Conservation (phyloP, 2,329 filamentous ascomycete species). For the Lasiodiplodia sp. region DNA sequence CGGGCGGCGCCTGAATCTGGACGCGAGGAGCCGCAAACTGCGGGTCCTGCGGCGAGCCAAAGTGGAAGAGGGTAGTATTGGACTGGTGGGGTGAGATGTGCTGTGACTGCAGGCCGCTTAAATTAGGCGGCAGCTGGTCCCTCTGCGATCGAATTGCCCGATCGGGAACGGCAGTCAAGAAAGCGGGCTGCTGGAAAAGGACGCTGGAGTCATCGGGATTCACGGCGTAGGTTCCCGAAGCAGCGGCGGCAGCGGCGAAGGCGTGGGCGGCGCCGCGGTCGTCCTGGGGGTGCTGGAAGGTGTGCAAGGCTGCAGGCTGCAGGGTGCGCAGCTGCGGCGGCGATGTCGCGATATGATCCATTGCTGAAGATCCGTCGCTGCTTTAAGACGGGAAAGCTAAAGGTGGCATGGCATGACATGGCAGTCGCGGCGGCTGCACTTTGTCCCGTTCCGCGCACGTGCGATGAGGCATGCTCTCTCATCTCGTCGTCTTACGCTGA, state of each 20-base stretch:
- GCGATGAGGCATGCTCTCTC: constrained; percentile 33
- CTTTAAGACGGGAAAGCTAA: constrained; percentile 35
- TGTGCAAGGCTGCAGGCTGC: constrained; percentile 39
- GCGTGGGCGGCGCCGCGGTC: constrained; percentile 12
- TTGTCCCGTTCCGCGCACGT: constrained; percentile 48
- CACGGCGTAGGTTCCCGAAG: constrained; percentile 44
- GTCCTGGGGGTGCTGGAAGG: constrained; percentile 39
- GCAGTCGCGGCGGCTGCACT: background rate
- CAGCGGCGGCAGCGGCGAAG: constrained; percentile 37
- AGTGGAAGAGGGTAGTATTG: constrained; percentile 33
- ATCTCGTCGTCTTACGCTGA: background rate
- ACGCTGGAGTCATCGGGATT: constrained; percentile 45
- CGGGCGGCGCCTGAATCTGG: background rate
- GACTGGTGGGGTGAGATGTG: constrained; percentile 34
- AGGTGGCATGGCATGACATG: background rate
- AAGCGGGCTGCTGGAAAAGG: constrained; percentile 17
- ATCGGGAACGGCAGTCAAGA: constrained; percentile 29
- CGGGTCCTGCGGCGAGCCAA: constrained; percentile 31
- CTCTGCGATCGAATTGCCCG: constrained; percentile 35
- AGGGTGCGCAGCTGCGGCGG: constrained; percentile 39
- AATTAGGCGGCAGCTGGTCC: constrained; percentile 45
- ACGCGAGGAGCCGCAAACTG: constrained; percentile 3
- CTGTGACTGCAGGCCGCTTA: constrained; percentile 36
- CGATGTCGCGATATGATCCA: constrained; percentile 30
- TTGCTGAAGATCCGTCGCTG: constrained; percentile 33